A percentile compares a stretch with the other conserved stretches of the same genome.
phyloP scores from a whole-genome alignment of 768 basidiomycete species.

The Cantharellus anzutake region DNA sequence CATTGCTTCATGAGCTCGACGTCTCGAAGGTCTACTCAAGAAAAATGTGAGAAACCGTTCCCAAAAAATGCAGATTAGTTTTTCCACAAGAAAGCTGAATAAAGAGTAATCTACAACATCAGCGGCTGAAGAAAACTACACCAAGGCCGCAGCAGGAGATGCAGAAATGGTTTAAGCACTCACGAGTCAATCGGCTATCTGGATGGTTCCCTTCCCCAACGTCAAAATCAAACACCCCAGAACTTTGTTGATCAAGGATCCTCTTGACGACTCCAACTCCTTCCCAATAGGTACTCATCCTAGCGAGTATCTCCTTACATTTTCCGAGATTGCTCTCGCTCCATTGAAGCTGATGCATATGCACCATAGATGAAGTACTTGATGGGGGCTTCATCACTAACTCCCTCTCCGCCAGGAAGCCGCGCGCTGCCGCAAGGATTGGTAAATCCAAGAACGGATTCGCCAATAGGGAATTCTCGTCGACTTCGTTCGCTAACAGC shows the following conservation, averaged over 20 bases:
- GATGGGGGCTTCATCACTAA: slow-evolving; percentile 1
- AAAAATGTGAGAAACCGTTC: not conserved
- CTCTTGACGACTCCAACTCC: slow-evolving; percentile 8
- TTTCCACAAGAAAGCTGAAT: too few relatives aligned
- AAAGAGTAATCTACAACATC: too few relatives aligned
- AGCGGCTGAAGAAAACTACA: too few relatives aligned
- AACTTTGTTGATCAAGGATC: slow-evolving; percentile 10
- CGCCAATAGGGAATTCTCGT: slow-evolving; percentile 6
- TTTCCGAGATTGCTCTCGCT: slow-evolving; percentile 7
- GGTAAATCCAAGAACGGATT: slow-evolving; percentile 11
- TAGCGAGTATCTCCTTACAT: slow-evolving; percentile 8
- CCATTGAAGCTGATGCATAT: slow-evolving; percentile 8
- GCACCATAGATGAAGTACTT: slow-evolving; percentile 5
- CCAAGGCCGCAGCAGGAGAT: too few relatives aligned
- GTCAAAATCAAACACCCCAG: slow-evolving; percentile 9
- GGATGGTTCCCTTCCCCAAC: slow-evolving; percentile 9
- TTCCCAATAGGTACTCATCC: slow-evolving; percentile 10
- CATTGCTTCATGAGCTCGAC: slow-evolving; percentile 11
- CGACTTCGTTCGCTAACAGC: slow-evolving; percentile 8
- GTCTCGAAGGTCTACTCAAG: slow-evolving; percentile 8
- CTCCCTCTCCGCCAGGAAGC: slow-evolving; percentile 9
- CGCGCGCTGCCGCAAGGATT: slow-evolving; percentile 9
- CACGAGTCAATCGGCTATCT: slow-evolving; percentile 9
- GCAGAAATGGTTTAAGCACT: not conserved
- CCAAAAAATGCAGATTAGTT: not conserved